phyloP scores from a whole-genome alignment of 306 rosid genomes.

The Vachellia pachyceras region DNA sequence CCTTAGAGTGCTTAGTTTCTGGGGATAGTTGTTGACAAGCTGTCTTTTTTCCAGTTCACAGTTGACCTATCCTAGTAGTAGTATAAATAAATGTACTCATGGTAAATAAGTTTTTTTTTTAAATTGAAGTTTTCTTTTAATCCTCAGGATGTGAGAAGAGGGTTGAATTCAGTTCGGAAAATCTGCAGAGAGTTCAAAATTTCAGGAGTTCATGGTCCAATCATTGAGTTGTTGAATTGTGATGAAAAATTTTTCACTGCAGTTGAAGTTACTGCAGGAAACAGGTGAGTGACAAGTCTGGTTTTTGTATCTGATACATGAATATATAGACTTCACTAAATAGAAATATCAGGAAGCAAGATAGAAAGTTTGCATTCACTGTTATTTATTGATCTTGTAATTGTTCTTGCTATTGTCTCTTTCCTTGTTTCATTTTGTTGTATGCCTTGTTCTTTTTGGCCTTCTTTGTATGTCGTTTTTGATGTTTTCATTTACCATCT shows the following conservation, averaged over 20 bases:
- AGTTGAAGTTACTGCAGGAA: constrained; percentile 98
- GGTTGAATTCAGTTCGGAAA: constrained; percentile 87
- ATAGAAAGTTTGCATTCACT: neutral
- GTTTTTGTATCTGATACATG: constrained; percentile 1
- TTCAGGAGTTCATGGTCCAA: constrained; percentile 92
- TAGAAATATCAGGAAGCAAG: neutral
- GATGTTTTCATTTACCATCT: constrained; percentile 26
- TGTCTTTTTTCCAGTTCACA: constrained; percentile 15
- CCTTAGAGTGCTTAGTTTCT: neutral
- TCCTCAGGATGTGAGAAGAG: constrained; percentile 92
- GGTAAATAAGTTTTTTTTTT: neutral
- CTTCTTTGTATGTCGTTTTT: constrained; percentile 14
- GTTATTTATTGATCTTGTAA: constrained; percentile 1
- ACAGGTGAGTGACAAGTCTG: constrained; percentile 57
- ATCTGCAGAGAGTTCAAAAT: constrained; percentile 72
- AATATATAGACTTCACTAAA: neutral
- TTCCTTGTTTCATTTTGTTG: constrained; percentile 7
- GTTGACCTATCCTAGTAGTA: constrained; percentile 16
- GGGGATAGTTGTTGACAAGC: constrained; percentile 6
- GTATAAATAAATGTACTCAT: constrained; percentile 8
- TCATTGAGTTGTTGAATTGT: constrained; percentile 89
- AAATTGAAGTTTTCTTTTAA: constrained; percentile 22
- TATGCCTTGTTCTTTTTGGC: neutral
- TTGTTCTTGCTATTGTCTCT: constrained; percentile 15
- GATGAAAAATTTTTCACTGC: constrained; percentile 94